Evolutionary conservation across 2,329 filamentous ascomycete genomes (phyloP), one percentile per base, ranked within the genome.

Genomic region (Talaromyces islandicus): DNA sequence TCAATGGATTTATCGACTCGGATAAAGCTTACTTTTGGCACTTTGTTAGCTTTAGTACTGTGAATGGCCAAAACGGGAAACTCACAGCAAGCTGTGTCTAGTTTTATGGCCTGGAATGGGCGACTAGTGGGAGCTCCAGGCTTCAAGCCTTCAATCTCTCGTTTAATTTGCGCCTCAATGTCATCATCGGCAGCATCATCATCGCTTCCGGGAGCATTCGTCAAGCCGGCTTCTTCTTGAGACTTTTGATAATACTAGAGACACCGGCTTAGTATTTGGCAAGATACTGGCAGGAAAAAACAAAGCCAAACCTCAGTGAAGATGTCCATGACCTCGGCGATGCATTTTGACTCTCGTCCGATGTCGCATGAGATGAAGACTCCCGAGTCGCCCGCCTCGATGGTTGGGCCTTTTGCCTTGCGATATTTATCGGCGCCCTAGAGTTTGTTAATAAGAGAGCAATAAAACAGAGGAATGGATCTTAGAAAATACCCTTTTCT

Each of bases 311-410:
- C 83, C 71, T 85, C 78, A 43, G 79, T 75, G 67, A 88, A 83
- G 11, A 87, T 67, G 70, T 86, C 83, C 48, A 80, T 71, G 56
- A 84, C 74, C 65, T 88, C 85, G 51, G 75, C 75, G 24, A 83
- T 78, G 60, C 83, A 85, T 72, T 85, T 86, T 46, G 75, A 77
- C 73, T 88, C 85, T 67, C 79, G 82, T 62, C 83, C 83, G 73
- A 83, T 83, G 61, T 84, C 80, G 68, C 85, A 87, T 3, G 85
- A 86, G 48, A 84, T 81, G 77, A 85, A 87, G 29, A 88, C 84
- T 11, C 85, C 85, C 56, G 79, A 77, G 67, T 87, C 84, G 17
- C 84, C 85, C 57, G 65, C 68, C 60, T 78, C 75, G 56, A 80
- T 68, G 25, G 58, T 64, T 38, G 62, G 32, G 60, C 67, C 59